Conservation (phyloP, 805 yeast genomes). For the Candida broadrunensis region DNA sequence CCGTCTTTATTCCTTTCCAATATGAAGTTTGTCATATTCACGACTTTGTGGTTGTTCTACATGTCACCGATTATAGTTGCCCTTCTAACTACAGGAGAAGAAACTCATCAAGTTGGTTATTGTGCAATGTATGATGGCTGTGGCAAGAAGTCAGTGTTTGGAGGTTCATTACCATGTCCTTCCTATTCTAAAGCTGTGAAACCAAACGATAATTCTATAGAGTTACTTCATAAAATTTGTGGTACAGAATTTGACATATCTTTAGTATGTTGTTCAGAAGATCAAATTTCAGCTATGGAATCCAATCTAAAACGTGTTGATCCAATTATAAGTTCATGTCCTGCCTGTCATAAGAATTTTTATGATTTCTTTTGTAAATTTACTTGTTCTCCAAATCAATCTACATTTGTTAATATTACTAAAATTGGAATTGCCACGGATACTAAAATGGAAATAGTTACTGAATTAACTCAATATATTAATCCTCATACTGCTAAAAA, state of each 20-base stretch:
- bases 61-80: not conserved
- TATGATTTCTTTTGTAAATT: constrained; percentile 80
- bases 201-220: constrained; percentile 44
- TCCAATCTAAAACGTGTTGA: constrained; percentile 45
- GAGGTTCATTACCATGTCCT: constrained; percentile 77
- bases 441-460: constrained; percentile 57
- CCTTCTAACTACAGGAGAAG: not conserved
- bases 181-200: constrained; percentile 46
- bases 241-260: constrained; percentile 62
- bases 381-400: constrained; percentile 86
- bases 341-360: constrained; percentile 88
- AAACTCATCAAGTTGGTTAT: constrained; percentile 35
- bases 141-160: constrained; percentile 79
- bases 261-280: constrained; percentile 66
- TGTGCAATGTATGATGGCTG: constrained; percentile 64
- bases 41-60: too few relatives aligned
- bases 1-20: too few relatives aligned
- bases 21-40: too few relatives aligned
- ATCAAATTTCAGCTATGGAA: constrained; percentile 57
- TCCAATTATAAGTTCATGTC: constrained; percentile 54
- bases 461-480: constrained; percentile 65
- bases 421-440: constrained; percentile 46
- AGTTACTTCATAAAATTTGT: constrained; percentile 57
- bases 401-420: constrained; percentile 68
- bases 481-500: constrained; percentile 56